Percentiles rank a stretch among this genome's conserved stretches.
These are phyloP conservation scores for Colletotrichum gigasporum DNA, from an alignment of 2,329 filamentous ascomycete species.

Conservation along the genomic window DNA sequence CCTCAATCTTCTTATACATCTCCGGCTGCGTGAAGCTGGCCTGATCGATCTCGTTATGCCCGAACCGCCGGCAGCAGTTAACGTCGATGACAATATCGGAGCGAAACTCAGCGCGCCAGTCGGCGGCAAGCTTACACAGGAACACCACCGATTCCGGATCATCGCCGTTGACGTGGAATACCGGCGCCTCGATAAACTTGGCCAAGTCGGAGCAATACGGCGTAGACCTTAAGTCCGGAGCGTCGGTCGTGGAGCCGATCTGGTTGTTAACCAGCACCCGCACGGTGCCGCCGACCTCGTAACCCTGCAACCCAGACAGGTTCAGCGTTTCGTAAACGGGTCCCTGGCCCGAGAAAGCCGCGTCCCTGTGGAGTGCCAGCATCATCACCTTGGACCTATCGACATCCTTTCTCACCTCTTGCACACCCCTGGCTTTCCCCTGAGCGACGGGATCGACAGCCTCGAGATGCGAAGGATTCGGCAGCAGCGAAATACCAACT, in stretches of 20 bases:
- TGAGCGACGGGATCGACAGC: conserved; percentile 97
- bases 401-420: conserved; percentile 98
- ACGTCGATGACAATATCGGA: conserved; percentile 97
- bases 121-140: conserved; percentile 93
- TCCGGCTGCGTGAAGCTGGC: conserved; percentile 99
- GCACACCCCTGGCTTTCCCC: conserved; percentile 95
- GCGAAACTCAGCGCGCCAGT: conserved; percentile 99
- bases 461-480: conserved; percentile 97
- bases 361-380: conserved; percentile 94
- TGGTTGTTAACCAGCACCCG: conserved; percentile 99
- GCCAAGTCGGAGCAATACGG: conserved; percentile 99
- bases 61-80: conserved; percentile 98
- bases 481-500: conserved; percentile 95
- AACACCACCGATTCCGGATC: conserved; percentile 98
- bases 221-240: conserved; percentile 94
- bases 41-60: conserved; percentile 99
- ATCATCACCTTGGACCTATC: conserved; percentile 91
- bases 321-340: conserved; percentile 98
- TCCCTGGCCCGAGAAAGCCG: conserved; percentile 95
- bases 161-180: conserved; percentile 99
- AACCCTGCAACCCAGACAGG: conserved; percentile 93
- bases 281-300: conserved; percentile 96
- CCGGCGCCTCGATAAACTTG: conserved; percentile 96
- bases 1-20: conserved; percentile 97
- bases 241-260: conserved; percentile 99